These are phyloP conservation scores for Trichosporon sp. DNA, from an alignment of 1,284 basidiomycete genomes.

Conservation along the genomic window DNA sequence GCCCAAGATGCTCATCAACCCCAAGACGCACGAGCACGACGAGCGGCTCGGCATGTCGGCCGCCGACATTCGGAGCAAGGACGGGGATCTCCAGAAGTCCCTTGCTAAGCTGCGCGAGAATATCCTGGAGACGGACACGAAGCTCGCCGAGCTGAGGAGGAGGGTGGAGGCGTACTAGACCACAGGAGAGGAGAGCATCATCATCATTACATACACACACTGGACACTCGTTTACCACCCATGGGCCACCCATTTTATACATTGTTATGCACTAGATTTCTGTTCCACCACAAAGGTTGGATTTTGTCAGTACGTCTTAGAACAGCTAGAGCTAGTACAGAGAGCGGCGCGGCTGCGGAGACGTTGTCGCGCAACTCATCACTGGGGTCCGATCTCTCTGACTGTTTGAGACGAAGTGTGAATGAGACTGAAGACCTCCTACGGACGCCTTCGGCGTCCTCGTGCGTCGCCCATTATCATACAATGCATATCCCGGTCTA, in stretches of 20 bases:
- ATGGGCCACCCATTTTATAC: neutral
- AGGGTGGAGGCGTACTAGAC: neutral
- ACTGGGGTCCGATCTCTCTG: too few species aligned
- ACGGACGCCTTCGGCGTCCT: neutral
- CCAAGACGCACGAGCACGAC: neutral
- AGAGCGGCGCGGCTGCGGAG: too few species aligned
- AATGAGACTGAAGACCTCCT: too few species aligned
- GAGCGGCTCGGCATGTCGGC: neutral
- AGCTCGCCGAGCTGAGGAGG: neutral
- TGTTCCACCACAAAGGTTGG: too few species aligned
- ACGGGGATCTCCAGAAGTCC: neutral
- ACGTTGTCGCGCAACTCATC: too few species aligned
- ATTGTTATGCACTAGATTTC: slow-evolving; percentile 8
- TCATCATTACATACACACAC: neutral
- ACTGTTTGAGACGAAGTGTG: too few species aligned
- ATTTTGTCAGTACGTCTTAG: too few species aligned
- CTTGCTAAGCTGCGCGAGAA: neutral
- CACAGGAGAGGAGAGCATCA: neutral
- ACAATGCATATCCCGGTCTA: slow-evolving; percentile 18
- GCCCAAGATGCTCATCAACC: neutral
- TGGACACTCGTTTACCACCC: too few species aligned
- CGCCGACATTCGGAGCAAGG: neutral
- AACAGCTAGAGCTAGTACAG: too few species aligned
- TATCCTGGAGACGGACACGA: neutral
- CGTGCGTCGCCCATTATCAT: slow-evolving; percentile 16